These are phyloP conservation scores for Mortierella alpina DNA, from an alignment of 192 early-diverging fungal species.

Conservation along the genomic window DNA sequence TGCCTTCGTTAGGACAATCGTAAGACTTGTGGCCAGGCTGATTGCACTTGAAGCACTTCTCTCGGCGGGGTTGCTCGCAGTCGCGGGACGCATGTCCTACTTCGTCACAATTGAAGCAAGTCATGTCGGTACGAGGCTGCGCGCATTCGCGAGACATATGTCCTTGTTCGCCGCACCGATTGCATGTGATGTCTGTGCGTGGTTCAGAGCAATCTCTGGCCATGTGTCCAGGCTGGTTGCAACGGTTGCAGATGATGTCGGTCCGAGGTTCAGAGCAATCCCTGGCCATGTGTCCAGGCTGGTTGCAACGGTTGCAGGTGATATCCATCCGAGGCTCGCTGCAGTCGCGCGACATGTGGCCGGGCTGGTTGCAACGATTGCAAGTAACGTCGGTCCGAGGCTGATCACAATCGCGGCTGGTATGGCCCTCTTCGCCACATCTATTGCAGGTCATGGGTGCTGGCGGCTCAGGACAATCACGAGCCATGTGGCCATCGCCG, in stretches of 20 bases:
- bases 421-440: slow-evolving; percentile 31
- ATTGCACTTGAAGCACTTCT: slow-evolving; percentile 62
- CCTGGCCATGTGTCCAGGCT: slow-evolving; percentile 57
- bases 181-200: slow-evolving; percentile 9
- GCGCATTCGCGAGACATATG: slow-evolving; percentile 13
- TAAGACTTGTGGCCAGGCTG: slow-evolving; percentile 55
- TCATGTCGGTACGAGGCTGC: slow-evolving; percentile 8
- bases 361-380: slow-evolving; percentile 56
- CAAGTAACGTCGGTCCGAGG: slow-evolving; percentile 36
- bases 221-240: slow-evolving; percentile 18
- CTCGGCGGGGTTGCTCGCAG: slow-evolving; percentile 33
- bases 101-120: slow-evolving; percentile 44
- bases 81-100: slow-evolving; percentile 57
- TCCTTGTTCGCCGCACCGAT: slow-evolving; percentile 33
- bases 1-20: slow-evolving; percentile 51
- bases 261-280: slow-evolving; percentile 47
- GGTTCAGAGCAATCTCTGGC: slow-evolving; percentile 20
- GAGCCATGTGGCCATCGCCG: slow-evolving; percentile 56
- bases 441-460: slow-evolving; percentile 22
- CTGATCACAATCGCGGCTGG: slow-evolving; percentile 37
- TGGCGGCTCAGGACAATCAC: slow-evolving; percentile 56
- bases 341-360: slow-evolving; percentile 61
- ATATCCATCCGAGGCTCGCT: slow-evolving; percentile 22
- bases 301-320: slow-evolving; percentile 19
- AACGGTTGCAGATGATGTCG: slow-evolving; percentile 10